These are phyloP conservation scores for Lactarius vividus DNA, from an alignment of 768 basidiomycete genomes.

Conservation along the genomic window DNA sequence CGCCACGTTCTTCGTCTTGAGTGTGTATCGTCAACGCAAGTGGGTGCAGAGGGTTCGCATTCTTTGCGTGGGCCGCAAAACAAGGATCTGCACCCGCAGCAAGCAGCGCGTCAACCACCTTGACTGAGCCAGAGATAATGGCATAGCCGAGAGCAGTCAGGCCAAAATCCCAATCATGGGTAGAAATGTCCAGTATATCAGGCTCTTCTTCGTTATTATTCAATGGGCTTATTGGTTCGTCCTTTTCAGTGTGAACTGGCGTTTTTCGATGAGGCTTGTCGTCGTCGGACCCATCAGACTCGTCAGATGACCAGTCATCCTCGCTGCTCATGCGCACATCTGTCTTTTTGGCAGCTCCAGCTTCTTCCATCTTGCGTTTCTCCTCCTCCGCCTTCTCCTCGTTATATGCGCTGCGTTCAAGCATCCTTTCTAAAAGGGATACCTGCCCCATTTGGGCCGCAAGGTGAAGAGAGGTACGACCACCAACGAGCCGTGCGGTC, in stretches of 20 bases:
- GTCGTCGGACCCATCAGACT: conserved; percentile 11
- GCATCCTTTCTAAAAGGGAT: conserved; percentile 46
- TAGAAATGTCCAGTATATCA: conserved; percentile 55
- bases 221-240: conserved; percentile 36
- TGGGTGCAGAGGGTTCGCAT: conserved; percentile 29
- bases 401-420: conserved; percentile 46
- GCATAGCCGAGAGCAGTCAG: too few relatives aligned
- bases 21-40: conserved; percentile 33
- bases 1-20: conserved; percentile 29
- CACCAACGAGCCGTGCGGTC: conserved; percentile 55
- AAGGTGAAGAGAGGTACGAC: conserved; percentile 54
- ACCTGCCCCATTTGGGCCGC: conserved; percentile 49
- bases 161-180: conserved; percentile 58
- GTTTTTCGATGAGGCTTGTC: conserved; percentile 26
- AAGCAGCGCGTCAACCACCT: conserved; percentile 47
- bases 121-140: conserved; percentile 46
- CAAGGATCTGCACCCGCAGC: conserved; percentile 47
- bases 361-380: conserved; percentile 25
- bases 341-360: conserved; percentile 10
- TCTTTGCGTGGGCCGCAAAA: conserved; percentile 34
- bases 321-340: conserved; percentile 29
- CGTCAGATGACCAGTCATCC: conserved; percentile 28
- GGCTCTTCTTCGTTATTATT: conserved; percentile 50
- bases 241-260: conserved; percentile 31
- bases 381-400: conserved; percentile 32